Percentiles rank a stretch among this genome's conserved stretches.
These are phyloP conservation scores for Borovskyia barvae DNA, from an alignment of 208 protist genomes.

Conservation along the genomic window DNA sequence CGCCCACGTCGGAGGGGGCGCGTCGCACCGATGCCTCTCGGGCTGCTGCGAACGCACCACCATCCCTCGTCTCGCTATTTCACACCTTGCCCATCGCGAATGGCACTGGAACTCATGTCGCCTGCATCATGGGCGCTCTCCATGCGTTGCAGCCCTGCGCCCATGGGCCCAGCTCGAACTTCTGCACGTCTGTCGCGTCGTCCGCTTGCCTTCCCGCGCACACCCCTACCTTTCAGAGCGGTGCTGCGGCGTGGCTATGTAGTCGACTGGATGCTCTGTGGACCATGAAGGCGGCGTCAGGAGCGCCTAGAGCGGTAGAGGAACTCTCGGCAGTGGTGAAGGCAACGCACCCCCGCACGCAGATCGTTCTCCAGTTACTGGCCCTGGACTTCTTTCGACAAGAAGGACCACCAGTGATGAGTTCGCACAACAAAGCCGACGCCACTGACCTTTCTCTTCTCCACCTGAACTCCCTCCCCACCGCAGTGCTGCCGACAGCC, in stretches of 20 bases:
- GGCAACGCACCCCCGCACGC: constrained; percentile 9
- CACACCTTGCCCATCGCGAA: background rate
- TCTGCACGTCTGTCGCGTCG: background rate
- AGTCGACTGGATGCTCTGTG: constrained; percentile 19
- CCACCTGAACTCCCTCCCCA: no score
- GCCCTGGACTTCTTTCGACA: no score
- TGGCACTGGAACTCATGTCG: constrained; percentile 1
- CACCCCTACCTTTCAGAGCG: background rate
- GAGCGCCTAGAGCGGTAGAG: background rate
- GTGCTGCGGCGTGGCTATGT: constrained; percentile 25
- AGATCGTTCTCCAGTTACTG: constrained; percentile 11
- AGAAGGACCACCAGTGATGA: background rate
- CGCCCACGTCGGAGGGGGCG: no score
- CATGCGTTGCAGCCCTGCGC: background rate
- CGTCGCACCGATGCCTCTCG: no score
- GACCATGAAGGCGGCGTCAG: constrained; percentile 1
- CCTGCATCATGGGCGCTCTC: background rate
- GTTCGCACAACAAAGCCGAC: background rate
- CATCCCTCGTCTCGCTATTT: no score
- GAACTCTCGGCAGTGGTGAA: background rate
- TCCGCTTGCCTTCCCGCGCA: background rate
- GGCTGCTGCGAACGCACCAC: no score
- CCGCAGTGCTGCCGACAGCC: no score
- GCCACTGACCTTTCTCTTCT: no score
- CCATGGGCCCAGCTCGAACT: background rate